phyloP scores from a whole-genome alignment of 169 alveolate genomes.

The Plasmodium gallinaceum region DNA sequence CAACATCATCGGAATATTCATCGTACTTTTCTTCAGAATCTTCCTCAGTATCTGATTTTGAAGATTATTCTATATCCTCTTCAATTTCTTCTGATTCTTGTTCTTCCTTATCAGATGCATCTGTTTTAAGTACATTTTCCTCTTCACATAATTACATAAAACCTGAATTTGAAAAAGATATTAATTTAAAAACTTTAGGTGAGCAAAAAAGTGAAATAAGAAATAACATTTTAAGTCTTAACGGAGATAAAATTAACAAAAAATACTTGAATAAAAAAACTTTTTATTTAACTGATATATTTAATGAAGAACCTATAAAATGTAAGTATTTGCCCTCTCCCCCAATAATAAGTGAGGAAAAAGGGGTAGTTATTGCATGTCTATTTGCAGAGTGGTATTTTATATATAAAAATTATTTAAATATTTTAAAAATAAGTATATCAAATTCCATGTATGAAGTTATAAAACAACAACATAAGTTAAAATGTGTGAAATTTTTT shows the following conservation, averaged over 20 bases:
- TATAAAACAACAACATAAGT: slow-evolving; percentile 52
- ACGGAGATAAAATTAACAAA: slow-evolving; percentile 3
- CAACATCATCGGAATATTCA: slow-evolving; percentile 22
- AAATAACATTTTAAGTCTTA: slow-evolving; percentile 19
- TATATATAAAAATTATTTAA: slow-evolving; percentile 69
- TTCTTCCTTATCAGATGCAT: slow-evolving; percentile 25
- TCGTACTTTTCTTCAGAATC: slow-evolving; percentile 26
- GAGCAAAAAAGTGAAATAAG: not conserved
- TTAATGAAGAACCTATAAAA: slow-evolving; percentile 42
- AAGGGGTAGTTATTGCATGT: slow-evolving; percentile 46
- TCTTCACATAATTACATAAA: not conserved
- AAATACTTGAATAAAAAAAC: slow-evolving; percentile 20
- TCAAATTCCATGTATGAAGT: slow-evolving; percentile 28
- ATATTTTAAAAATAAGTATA: slow-evolving; percentile 33
- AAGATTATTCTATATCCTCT: not conserved
- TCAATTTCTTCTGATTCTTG: slow-evolving; percentile 18
- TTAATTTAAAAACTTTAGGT: slow-evolving; percentile 8
- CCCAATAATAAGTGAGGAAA: slow-evolving; percentile 51
- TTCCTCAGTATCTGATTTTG: slow-evolving; percentile 4
- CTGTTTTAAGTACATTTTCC: slow-evolving; percentile 41
- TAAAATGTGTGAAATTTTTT: slow-evolving; percentile 48
- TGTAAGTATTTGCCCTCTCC: slow-evolving; percentile 70
- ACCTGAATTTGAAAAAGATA: slow-evolving; percentile 14
- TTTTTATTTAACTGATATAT: slow-evolving; percentile 31
- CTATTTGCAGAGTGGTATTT: slow-evolving; percentile 73